Evolutionary conservation across 148 eudicot genomes (phyloP).

Genomic region (Rheum nobile): DNA sequence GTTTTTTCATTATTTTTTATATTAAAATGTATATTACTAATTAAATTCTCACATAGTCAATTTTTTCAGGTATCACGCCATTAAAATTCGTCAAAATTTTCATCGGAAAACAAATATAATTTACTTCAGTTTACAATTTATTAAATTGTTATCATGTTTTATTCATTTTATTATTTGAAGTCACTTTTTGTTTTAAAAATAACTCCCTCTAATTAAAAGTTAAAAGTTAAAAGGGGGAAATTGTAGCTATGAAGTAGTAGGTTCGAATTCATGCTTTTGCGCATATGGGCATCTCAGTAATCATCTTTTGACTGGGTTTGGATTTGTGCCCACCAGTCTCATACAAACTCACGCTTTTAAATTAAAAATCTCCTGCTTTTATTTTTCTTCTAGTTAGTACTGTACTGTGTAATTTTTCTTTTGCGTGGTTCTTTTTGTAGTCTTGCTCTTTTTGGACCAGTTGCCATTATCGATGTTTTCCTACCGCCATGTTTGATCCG

Average conservation of each 20-base stretch:
- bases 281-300: neutral
- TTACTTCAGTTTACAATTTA: too few species aligned
- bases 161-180: too few species aligned
- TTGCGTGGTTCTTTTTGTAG: neutral
- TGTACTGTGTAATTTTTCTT: neutral
- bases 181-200: too few species aligned
- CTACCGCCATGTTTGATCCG: neutral
- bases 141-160: too few species aligned
- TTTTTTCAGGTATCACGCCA: too few species aligned
- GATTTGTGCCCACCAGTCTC: conserved; percentile 3
- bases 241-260: neutral
- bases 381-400: neutral
- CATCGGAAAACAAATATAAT: too few species aligned
- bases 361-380: neutral
- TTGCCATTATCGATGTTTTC: conserved; percentile 3
- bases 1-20: too few species aligned
- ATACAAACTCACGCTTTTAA: neutral
- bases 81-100: too few species aligned
- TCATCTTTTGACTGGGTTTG: conserved; percentile 5
- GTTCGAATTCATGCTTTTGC: neutral
- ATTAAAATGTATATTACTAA: too few species aligned
- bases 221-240: neutral
- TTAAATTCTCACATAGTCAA: too few species aligned
- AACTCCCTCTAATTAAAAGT: too few species aligned
- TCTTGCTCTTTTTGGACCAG: neutral